Evolutionary conservation across 306 rosid species (phyloP).

Genomic region (Cicer judaicum): DNA sequence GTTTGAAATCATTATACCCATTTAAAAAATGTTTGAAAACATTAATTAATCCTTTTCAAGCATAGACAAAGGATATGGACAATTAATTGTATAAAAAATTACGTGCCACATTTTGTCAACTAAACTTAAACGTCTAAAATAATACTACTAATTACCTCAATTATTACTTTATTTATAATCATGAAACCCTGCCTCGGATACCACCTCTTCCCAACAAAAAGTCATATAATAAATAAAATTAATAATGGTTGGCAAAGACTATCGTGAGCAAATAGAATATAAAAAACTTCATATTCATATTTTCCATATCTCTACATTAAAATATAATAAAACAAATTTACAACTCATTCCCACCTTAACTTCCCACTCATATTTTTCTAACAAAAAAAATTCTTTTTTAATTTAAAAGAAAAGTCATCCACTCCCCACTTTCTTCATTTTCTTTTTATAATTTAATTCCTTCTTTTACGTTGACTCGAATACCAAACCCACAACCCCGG

Average conservation of each 20-base stretch:
- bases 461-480: constrained; percentile 60
- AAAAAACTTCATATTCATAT: constrained; percentile 42
- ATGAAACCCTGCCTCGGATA: too few species aligned
- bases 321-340: constrained; percentile 48
- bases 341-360: constrained; percentile 43
- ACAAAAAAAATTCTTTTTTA: not conserved
- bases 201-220: too few species aligned
- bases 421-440: not conserved
- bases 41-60: not conserved
- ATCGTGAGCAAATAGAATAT: not conserved
- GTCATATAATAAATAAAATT: not conserved
- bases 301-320: constrained; percentile 19
- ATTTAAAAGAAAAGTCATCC: constrained; percentile 26
- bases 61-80: not conserved
- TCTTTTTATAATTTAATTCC: not conserved
- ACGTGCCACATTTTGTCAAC: constrained; percentile 10
- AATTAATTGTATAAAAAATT: not conserved
- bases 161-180: not conserved
- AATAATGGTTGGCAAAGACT: constrained; percentile 22
- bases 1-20: constrained; percentile 14
- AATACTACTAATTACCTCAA: not conserved
- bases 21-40: not conserved
- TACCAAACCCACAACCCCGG: constrained; percentile 62
- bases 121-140: not conserved
- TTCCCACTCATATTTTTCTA: not conserved